Evolutionary conservation across 768 basidiomycete species (phyloP), one percentile per base, ranked within the genome.

Genomic region (Lyophyllum semitale): DNA sequence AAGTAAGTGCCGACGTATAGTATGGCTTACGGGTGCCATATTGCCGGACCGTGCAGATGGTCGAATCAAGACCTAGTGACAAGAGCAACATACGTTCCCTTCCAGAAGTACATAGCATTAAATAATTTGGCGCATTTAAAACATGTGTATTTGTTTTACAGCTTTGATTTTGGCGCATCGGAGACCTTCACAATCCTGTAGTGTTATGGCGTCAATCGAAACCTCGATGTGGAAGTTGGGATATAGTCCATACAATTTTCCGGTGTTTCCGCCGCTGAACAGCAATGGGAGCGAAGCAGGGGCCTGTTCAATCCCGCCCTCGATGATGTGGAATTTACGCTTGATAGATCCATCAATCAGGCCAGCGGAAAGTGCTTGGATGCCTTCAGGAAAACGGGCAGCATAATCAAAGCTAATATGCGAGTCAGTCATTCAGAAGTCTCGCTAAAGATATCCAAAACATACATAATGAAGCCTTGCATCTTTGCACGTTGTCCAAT

Each of bases 381-480:
- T 72, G 0, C 87, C 93, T 29, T 72, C 77, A 3, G 80, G 74
- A 65, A 77, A 94, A 52, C 84, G 77, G 0, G 76, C 57, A 0
- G 66, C 76, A 67, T 94, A 95, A 71, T 98, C 93, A 56, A 92
- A 78, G 8, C 91, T 91, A 56, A 1, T n/a, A 48, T 22, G 18
- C 26, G 35, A 5, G 43, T 44, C 23, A 57, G 55, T 41, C 38
- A 30, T 26, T 12, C 22, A 48, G 30, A 30, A 12, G 25, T 27
- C 17, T 47, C n/a, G 12, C 32, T 30, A 3, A 8, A 33, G 1
- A n/a, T 42, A 27, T 26, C n/a, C 8, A 12, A 46, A 18, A 67
- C 84, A 45, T 65, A 89, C 87, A 92, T 81, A 62, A 95, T 76
- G 72, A 94, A 97, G 8, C 95, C 95, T 65, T 90, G 77, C 1